Evolutionary conservation across 2,329 filamentous ascomycete genomes (phyloP).

Genomic region (Ophiocordyceps polyrhachis-furcata): DNA sequence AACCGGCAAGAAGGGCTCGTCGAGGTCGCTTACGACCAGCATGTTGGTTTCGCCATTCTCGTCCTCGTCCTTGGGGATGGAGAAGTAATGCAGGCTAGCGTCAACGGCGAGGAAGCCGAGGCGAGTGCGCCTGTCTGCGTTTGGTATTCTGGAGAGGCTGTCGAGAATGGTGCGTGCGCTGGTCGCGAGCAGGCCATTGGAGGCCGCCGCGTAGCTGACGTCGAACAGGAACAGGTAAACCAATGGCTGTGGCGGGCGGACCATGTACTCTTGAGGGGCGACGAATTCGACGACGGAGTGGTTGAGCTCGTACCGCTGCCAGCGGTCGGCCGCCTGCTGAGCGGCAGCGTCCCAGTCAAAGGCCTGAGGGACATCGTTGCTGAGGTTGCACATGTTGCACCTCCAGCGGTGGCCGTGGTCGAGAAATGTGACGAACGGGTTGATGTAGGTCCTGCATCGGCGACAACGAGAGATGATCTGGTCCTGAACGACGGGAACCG

Average conservation of each 20-base stretch:
- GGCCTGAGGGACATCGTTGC: conserved; percentile 96
- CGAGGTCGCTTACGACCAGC: conserved; percentile 85
- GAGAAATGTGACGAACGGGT: conserved; percentile 88
- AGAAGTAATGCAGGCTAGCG: conserved; percentile 89
- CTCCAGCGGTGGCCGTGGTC: conserved; percentile 96
- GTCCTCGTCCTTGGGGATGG: conserved; percentile 72
- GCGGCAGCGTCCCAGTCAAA: conserved; percentile 94
- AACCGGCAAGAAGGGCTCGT: conserved; percentile 91
- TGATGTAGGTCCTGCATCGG: conserved; percentile 93
- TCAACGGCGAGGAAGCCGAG: conserved; percentile 93
- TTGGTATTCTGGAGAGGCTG: conserved; percentile 93
- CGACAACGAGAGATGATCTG: conserved; percentile 95
- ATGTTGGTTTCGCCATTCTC: conserved; percentile 74
- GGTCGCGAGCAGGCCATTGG: conserved; percentile 79
- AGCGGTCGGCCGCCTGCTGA: conserved; percentile 81
- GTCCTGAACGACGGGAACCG: conserved; percentile 80
- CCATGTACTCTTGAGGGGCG: conserved; percentile 98
- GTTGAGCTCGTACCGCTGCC: conserved; percentile 84
- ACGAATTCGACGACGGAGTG: conserved; percentile 96
- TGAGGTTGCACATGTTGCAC: conserved; percentile 99
- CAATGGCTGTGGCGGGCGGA: conserved; percentile 82
- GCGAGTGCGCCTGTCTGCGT: conserved; percentile 80
- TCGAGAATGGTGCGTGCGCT: conserved; percentile 86
- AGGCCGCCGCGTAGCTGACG: conserved; percentile 78
- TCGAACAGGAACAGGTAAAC: conserved; percentile 94